phyloP scores from a whole-genome alignment of 1,284 basidiomycete species.

The Uromyces viciae-fabae region DNA sequence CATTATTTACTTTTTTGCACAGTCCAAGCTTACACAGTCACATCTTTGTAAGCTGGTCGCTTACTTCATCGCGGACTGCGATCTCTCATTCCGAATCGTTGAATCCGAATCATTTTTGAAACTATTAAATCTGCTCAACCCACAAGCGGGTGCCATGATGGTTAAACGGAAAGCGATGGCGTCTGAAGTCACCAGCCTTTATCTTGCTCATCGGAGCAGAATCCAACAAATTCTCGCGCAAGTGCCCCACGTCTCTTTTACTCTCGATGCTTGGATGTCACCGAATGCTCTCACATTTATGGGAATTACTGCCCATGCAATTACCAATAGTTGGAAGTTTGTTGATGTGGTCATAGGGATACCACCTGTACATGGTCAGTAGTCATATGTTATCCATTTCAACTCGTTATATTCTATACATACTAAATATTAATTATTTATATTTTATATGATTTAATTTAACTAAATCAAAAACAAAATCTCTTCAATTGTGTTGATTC shows the following conservation, averaged over 20 bases:
- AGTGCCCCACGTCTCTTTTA: background rate
- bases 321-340: background rate
- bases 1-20: too few relatives aligned
- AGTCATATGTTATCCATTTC: too few relatives aligned
- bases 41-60: too few relatives aligned
- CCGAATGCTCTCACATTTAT: background rate
- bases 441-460: too few relatives aligned
- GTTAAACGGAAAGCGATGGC: background rate
- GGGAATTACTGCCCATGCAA: conserved; percentile 8
- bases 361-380: background rate
- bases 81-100: background rate
- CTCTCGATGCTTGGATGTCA: background rate
- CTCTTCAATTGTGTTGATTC: too few relatives aligned
- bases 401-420: too few relatives aligned
- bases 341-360: conserved; percentile 3
- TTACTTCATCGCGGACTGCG: background rate
- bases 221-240: background rate
- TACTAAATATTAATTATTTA: too few relatives aligned
- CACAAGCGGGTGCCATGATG: background rate
- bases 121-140: background rate
- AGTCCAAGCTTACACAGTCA: too few relatives aligned
- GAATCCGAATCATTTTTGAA: background rate
- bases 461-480: too few relatives aligned
- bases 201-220: background rate
- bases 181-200: background rate